Base-by-base conservation (phyloP, 2,329 filamentous ascomycete species). In the Talaromyces sp. region DNA sequence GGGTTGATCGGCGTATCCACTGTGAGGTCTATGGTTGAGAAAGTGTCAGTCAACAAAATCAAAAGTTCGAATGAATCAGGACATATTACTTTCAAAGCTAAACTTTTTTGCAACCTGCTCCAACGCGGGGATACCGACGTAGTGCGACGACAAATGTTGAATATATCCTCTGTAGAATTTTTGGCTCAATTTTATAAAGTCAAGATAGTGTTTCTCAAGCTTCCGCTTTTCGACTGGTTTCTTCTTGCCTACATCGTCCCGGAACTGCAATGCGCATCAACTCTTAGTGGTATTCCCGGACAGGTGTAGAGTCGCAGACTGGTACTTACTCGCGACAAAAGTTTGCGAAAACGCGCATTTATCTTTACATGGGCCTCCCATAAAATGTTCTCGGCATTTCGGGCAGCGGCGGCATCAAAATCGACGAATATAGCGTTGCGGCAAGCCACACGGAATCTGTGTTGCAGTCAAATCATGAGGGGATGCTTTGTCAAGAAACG, bases 161-260 rank as follows among this genome's bases (percentile, higher is more conserved):
- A 97, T 90, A 73, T 92, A 95, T 69, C 88, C 89, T 72, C 90
- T 88, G 82, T 98, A 98, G 77, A 96, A 97, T 72, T 88, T 87
- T 77, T 95, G 91, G 69, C 92, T 90, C 56, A 89, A 89, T 78
- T 94, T 96, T 70, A 98, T 87, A 76, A 96, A 98, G 70, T 87
- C 86, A 65, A 89, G 83, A 76, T 96, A 98, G 68, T 89, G 85
- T 78, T 91, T 93, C 75, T 91, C 89, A 60, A 94, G 82, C 77
- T 93, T 95, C 68, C 93, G 87, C 72, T 87, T 87, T 77, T 87
- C 85, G 54, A 88, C 86, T 64, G 83, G 81, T 70, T 82, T 83
- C 71, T 83, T 84, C 70, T 82, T 84, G 65, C 78, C 78, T 47
- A 77, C 76, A 65, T 82, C 81, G 69, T 84, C 79, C 60, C 79